Evolutionary conservation across 2,329 filamentous ascomycete genomes (phyloP), one percentile per base, ranked within the genome.

Genomic region (Orbilia brochopaga): DNA sequence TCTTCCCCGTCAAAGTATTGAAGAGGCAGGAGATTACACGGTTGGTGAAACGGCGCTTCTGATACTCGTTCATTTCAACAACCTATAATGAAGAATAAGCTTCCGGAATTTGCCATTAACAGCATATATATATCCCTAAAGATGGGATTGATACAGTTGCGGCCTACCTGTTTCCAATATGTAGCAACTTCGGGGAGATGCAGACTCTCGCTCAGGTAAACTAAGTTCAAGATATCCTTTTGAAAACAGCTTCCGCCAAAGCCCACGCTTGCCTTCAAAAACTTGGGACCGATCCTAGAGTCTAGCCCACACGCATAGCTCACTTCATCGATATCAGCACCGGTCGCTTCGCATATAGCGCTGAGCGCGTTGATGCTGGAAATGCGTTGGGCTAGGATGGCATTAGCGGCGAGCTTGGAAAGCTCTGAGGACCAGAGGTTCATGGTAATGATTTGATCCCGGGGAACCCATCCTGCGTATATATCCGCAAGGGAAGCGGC

Each of bases 201-300:
- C 61, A 91, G 82, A 1, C 84, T 86, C 76, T 90, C 87, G 15
- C 90, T 87, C 30, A 92, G 83, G 79, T 92, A 91, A 17, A 88
- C 85, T 40, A 93, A 81, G 78, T 85, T 89, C 54, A 90, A 82
- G 46, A 92, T 85, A 77, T 93, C 90, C 80, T 93, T 93, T 79
- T 88, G 87, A 82, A 93, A 92, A 79, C 90, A 93, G 72, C 86
- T 89, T 19, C 90, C 90, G 61, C 90, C 90, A 76, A 92, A 93
- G 15, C 90, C 90, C 35, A 91, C 85, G 42, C 87, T 87, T 6
- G 90, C 87, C 79, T 89, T 88, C 44, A 93, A 82, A 79, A 91
- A 90, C 78, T 87, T 86, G 73, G 84, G 82, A 5, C 90, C 90
- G 66, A 93, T 90, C 55, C 90, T 84, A 6, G 83, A 83, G 76